A percentile compares a stretch with the other conserved stretches of the same genome.
phyloP scores from a whole-genome alignment of 2,329 filamentous ascomycete species.

The Cordyceps cateniannulata region DNA sequence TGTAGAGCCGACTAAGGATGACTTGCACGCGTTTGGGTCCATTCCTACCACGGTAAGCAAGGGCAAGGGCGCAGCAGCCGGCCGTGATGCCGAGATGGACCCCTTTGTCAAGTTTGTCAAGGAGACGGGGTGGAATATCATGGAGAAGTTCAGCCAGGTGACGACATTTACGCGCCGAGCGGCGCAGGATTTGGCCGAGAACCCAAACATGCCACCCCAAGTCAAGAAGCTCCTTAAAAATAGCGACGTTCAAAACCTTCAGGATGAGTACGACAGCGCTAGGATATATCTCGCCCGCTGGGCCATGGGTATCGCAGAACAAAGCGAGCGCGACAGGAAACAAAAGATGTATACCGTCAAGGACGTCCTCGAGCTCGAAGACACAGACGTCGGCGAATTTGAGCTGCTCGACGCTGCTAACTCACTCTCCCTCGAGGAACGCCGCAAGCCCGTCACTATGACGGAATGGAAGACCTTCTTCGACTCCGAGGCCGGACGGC shows the following conservation, averaged over 20 bases:
- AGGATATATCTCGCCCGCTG: constrained; percentile 89
- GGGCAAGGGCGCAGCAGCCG: constrained; percentile 29
- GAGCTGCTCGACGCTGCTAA: constrained; percentile 81
- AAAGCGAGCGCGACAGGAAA: constrained; percentile 80
- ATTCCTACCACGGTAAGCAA: constrained; percentile 42
- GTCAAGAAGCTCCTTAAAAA: constrained; percentile 78
- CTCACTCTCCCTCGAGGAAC: constrained; percentile 67
- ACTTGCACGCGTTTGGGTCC: constrained; percentile 71
- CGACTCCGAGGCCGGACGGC: constrained; percentile 63
- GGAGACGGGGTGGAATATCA: constrained; percentile 89
- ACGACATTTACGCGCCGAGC: constrained; percentile 92
- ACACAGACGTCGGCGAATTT: constrained; percentile 92
- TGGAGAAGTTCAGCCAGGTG: constrained; percentile 95
- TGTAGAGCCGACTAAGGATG: constrained; percentile 79
- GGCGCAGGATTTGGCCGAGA: constrained; percentile 86
- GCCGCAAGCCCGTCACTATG: constrained; percentile 68
- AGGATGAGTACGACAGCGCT: constrained; percentile 96
- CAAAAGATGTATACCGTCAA: constrained; percentile 89
- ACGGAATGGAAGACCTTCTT: constrained; percentile 93
- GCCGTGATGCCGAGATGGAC: constrained; percentile 72
- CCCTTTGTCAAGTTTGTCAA: constrained; percentile 90
- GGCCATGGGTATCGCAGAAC: constrained; percentile 98
- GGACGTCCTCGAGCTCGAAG: constrained; percentile 88
- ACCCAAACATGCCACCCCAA: constrained; percentile 84
- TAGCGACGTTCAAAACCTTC: constrained; percentile 88